Percentiles rank a stretch among this genome's conserved stretches.
phyloP scores from a whole-genome alignment of 352 stramenopile genomes.

The Globisporangium spiculum region DNA sequence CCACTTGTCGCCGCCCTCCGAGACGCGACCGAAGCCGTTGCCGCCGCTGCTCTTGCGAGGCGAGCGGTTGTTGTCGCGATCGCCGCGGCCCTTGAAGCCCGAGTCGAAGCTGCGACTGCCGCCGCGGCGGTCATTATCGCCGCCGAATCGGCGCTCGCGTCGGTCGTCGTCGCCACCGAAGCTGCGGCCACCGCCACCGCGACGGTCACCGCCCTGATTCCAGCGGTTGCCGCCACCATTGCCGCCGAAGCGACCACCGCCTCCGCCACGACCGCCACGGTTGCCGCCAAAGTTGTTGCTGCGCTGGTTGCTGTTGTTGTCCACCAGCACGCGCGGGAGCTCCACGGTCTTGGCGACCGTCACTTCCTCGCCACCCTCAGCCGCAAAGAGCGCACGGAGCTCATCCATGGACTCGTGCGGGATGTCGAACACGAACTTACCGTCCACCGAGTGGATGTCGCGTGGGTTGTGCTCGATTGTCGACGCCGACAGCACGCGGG shows the following conservation, averaged over 20 bases:
- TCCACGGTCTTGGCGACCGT: conserved; percentile 46
- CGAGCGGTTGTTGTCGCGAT: conserved; percentile 20
- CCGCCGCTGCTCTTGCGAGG: conserved; percentile 20
- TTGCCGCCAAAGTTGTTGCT: conserved; percentile 24
- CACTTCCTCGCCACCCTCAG: conserved; percentile 27
- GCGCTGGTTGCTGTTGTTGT: conserved; percentile 20
- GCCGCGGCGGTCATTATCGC: conserved; percentile 26
- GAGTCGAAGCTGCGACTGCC: conserved; percentile 28
- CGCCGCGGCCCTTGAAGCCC: conserved; percentile 34
- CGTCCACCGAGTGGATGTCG: conserved; percentile 59
- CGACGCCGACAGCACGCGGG: conserved; percentile 39
- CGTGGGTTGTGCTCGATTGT: conserved; percentile 32
- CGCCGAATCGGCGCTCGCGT: conserved; percentile 12
- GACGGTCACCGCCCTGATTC: conserved; percentile 18
- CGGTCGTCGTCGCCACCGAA: conserved; percentile 23
- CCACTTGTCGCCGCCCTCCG: conserved; percentile 32
- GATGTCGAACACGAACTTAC: conserved; percentile 72
- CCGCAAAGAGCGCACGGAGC: conserved; percentile 43
- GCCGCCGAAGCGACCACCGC: conserved; percentile 30
- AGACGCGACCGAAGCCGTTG: conserved; percentile 31
- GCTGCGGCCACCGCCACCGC: conserved; percentile 27
- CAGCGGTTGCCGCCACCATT: conserved; percentile 25
- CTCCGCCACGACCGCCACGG: conserved; percentile 24
- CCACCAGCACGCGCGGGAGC: conserved; percentile 55
- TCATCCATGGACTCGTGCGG: conserved; percentile 43